Evolutionary conservation across 371 early-diverging fungal genomes (phyloP).

Genomic region (Circinella minor): DNA sequence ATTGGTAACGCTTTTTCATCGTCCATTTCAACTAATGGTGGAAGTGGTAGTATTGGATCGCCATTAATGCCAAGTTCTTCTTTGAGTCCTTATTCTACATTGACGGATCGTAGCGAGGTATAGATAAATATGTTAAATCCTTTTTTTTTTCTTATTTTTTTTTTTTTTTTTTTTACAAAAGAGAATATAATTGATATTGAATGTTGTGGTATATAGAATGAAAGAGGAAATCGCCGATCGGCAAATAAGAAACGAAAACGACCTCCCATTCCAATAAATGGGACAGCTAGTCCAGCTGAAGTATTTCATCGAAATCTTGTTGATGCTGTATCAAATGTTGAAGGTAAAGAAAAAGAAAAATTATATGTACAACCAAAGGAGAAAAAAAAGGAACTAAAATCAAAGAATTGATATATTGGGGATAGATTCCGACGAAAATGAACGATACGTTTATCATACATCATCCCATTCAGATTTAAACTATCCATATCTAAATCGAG

Average conservation of each 20-base stretch:
- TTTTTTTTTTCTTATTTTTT: no score
- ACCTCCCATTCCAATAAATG: slow-evolving; percentile 25
- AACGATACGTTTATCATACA: slow-evolving; percentile 31
- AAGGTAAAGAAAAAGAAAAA: slow-evolving; percentile 29
- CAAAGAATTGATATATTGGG: neutral
- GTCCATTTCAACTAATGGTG: slow-evolving; percentile 15
- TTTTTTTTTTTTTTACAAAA: neutral
- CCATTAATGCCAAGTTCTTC: slow-evolving; percentile 1
- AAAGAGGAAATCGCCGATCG: slow-evolving; percentile 3
- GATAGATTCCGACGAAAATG: slow-evolving; percentile 37
- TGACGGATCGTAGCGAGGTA: slow-evolving; percentile 12
- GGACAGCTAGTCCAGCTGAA: slow-evolving; percentile 49
- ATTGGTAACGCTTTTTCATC: slow-evolving; percentile 2
- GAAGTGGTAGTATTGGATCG: neutral
- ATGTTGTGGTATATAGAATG: neutral
- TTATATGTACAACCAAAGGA: no score
- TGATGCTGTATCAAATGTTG: slow-evolving; percentile 55
- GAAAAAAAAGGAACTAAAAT: neutral
- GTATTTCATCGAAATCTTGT: slow-evolving; percentile 52
- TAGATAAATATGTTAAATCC: neutral
- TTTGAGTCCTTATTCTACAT: neutral
- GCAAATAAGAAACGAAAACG: slow-evolving; percentile 20
- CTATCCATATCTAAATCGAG: slow-evolving; percentile 12
- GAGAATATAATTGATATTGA: neutral
- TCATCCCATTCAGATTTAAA: neutral